Evolutionary conservation across 345 rosid species (phyloP), one percentile per base, ranked within the genome.

Genomic region (Syzygium jambos): DNA sequence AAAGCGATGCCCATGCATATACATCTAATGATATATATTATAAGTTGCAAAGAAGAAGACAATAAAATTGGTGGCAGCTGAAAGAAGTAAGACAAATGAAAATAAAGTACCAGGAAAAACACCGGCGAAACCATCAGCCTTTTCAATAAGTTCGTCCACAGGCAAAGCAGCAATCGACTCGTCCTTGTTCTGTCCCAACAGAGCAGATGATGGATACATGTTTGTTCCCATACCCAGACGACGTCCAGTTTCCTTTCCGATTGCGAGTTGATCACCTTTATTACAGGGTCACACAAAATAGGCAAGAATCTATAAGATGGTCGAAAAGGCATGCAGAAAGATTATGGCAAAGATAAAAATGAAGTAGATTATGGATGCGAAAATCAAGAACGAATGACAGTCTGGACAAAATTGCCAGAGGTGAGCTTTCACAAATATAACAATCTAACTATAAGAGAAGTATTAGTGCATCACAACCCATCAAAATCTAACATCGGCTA

Each of bases 201-300:
- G 88, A 85, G 95, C 87, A 59, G 96, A 93, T 56, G 96, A 92
- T 78, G 95, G 96, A 89, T 93, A 94, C 95, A 94, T 94, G 89
- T 94, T 93, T 78, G 96, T 92, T 87, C 96, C 96, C 95, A 93
- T 94, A 84, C 95, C 96, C 29, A 94, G 90, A 25, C 96, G 95
- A 6, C 95, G 96, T 80, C 95, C 96, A 4, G 94, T 94, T 92
- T 94, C 96, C 88, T 94, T 94, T 52, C 16, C 95, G 80, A 94
- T 94, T n/a, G 95, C 96, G 84, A 94, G 90, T 88, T 94, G 95
- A 90, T 94, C 95, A 85, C 96, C 96, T 94, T 34, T 19, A 73
- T 73, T 38, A 73, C 80, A 38, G 27, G 59, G 34, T 30, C 34
- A 59, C 22, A 63, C 34, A 55, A 21, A 68, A 52, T 84, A 57